A percentile compares a stretch with the other conserved stretches of the same genome.
Conservation (phyloP, 805 yeast species). For the Suhomyces tanzawaensis region DNA sequence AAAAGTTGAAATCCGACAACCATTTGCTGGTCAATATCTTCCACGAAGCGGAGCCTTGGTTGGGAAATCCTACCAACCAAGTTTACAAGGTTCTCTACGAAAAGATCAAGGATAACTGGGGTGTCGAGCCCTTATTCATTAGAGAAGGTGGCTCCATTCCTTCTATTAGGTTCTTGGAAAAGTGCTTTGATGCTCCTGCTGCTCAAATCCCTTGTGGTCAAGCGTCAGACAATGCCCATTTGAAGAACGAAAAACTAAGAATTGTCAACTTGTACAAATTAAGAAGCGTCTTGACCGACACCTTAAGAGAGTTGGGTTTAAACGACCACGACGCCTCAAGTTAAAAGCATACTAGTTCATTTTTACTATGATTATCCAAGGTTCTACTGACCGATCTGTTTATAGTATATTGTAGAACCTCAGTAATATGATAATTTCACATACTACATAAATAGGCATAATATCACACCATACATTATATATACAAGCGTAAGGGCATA, state of each 20-base stretch:
- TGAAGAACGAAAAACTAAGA: slow-evolving; percentile 81
- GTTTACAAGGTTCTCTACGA: slow-evolving; percentile 67
- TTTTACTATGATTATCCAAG: no score
- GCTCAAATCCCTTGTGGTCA: slow-evolving; percentile 98
- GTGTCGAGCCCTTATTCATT: slow-evolving; percentile 72
- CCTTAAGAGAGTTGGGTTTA: slow-evolving; percentile 42
- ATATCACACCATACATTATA: no score
- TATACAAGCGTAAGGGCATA: no score
- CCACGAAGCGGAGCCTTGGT: slow-evolving; percentile 95
- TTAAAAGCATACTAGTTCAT: no score
- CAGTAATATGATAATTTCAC: no score
- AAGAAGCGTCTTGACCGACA: slow-evolving; percentile 57
- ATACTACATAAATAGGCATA: no score
- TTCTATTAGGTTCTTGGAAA: slow-evolving; percentile 79
- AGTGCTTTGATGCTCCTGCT: slow-evolving; percentile 79
- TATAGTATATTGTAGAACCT: no score
- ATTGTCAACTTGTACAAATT: slow-evolving; percentile 75
- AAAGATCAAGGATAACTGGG: slow-evolving; percentile 73
- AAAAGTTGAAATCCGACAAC: slow-evolving; percentile 56
- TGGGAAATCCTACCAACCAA: slow-evolving; percentile 77
- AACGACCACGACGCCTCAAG: no score
- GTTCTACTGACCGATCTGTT: no score
- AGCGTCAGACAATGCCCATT: slow-evolving; percentile 89
- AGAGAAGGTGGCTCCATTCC: slow-evolving; percentile 98
- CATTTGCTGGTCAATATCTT: slow-evolving; percentile 56